A percentile compares a stretch with the other conserved stretches of the same genome.
Evolutionary conservation across 192 early-diverging fungal species (phyloP).

Genomic region (Mortierella claussenii): DNA sequence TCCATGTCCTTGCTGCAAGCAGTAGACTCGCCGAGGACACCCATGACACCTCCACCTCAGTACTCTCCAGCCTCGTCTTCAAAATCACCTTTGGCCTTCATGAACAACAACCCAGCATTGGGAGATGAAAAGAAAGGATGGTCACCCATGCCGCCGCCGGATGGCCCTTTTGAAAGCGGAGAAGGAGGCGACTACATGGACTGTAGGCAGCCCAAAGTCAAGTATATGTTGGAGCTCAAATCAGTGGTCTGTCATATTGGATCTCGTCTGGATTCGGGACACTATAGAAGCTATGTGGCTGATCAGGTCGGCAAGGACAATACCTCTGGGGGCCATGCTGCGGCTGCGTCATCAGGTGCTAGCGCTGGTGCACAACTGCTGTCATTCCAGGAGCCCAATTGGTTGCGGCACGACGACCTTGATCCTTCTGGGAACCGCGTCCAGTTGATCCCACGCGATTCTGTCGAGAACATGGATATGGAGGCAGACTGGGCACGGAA

Average conservation of each 20-base stretch:
- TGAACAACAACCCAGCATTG: slow-evolving; percentile 10
- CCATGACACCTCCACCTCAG: slow-evolving; percentile 37
- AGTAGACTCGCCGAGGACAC: slow-evolving; percentile 21
- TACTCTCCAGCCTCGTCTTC: slow-evolving; percentile 22
- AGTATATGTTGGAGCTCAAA: slow-evolving; percentile 63
- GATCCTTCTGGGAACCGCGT: slow-evolving; percentile 61
- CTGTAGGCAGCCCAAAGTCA: slow-evolving; percentile 54
- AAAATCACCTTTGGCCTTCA: slow-evolving; percentile 3
- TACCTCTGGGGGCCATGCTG: not conserved
- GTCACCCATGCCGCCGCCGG: slow-evolving; percentile 10
- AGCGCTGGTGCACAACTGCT: slow-evolving; percentile 10
- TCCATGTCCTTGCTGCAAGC: slow-evolving; percentile 37
- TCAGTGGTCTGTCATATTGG: slow-evolving; percentile 70
- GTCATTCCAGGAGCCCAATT: slow-evolving; percentile 51
- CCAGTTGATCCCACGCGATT: slow-evolving; percentile 31
- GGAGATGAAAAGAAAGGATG: slow-evolving; percentile 29
- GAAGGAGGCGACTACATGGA: slow-evolving; percentile 15
- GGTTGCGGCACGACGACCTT: slow-evolving; percentile 71
- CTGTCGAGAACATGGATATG: slow-evolving; percentile 43
- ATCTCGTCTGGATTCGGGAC: slow-evolving; percentile 54
- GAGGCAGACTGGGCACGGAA: slow-evolving; percentile 54
- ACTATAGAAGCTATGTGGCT: slow-evolving; percentile 62
- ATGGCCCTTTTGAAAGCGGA: not conserved
- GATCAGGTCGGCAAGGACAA: slow-evolving; percentile 24
- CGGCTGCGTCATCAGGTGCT: not conserved